phyloP scores from a whole-genome alignment of 306 rosid species.

The Prunus dulcis region DNA sequence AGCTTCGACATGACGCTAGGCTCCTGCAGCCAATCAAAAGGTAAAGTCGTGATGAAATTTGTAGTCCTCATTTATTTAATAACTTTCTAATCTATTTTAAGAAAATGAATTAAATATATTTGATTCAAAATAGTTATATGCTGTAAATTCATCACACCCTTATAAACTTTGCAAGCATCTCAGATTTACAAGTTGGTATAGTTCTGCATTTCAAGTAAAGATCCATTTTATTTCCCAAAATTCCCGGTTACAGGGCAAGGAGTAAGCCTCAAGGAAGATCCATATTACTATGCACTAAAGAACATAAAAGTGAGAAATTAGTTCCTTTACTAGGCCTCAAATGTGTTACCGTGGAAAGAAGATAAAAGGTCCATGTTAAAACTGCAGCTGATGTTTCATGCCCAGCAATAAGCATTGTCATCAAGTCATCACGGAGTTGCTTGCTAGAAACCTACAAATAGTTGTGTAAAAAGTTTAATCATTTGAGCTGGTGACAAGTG shows the following conservation, averaged over 20 bases:
- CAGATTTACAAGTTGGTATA: not conserved
- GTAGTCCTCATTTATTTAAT: not conserved
- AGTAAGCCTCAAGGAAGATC: not conserved
- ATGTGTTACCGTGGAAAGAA: slow-evolving; percentile 68
- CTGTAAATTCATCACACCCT: not conserved
- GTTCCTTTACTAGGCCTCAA: slow-evolving; percentile 12
- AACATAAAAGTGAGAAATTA: not conserved
- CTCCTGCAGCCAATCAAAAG: slow-evolving; percentile 56
- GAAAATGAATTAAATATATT: not conserved
- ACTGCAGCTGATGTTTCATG: slow-evolving; percentile 99
- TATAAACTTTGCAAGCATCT: not conserved
- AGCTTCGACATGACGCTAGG: slow-evolving; percentile 78
- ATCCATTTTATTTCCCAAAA: not conserved
- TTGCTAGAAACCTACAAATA: slow-evolving; percentile 83
- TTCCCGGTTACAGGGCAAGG: not conserved
- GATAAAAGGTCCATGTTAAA: slow-evolving; percentile 96
- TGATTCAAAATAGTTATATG: not conserved
- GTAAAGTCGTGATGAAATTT: not conserved
- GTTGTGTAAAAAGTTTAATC: slow-evolving; percentile 12
- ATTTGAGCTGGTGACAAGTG: not conserved
- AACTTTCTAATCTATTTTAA: not conserved
- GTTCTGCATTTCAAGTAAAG: not conserved
- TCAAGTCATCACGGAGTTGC: slow-evolving; percentile 99
- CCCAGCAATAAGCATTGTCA: slow-evolving; percentile 99
- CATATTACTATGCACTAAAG: not conserved